Percentiles rank a stretch among this genome's conserved stretches.
Evolutionary conservation across 139 green algal genomes (phyloP).

Genomic region (Desmodesmus armatus): DNA sequence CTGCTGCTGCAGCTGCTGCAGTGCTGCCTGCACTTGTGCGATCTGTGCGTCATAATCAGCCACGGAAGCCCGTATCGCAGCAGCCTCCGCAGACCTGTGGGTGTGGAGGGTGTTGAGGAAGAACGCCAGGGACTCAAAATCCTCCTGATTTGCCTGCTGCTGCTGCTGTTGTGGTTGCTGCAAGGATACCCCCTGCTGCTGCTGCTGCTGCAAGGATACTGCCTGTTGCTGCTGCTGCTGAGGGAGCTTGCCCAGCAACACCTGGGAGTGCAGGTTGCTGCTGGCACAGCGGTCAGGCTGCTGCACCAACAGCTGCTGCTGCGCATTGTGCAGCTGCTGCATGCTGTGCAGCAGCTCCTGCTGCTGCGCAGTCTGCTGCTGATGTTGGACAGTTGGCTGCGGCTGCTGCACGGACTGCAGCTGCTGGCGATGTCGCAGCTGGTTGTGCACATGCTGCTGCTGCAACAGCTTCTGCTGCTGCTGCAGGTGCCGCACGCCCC

Average conservation of each 20-base stretch:
- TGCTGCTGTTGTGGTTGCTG: constrained; percentile 15
- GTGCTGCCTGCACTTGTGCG: constrained; percentile 16
- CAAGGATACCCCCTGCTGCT: constrained; percentile 59
- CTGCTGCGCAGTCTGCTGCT: background rate
- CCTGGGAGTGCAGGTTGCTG: background rate
- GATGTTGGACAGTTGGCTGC: too few species aligned
- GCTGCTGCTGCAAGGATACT: constrained; percentile 55
- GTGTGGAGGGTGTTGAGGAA: constrained; percentile 59
- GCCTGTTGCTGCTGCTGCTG: constrained; percentile 41
- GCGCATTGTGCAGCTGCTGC: constrained; percentile 28
- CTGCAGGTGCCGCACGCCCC: constrained; percentile 7
- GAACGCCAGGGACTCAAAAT: constrained; percentile 49
- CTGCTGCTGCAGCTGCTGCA: constrained; percentile 23
- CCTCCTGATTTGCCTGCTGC: constrained; percentile 7
- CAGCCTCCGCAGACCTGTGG: constrained; percentile 48
- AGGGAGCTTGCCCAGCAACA: constrained; percentile 13
- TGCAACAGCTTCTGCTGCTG: constrained; percentile 32
- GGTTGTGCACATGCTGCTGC: too few species aligned
- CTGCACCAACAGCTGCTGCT: constrained; percentile 37
- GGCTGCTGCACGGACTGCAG: constrained; percentile 36
- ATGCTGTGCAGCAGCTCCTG: background rate
- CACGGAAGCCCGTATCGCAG: constrained; percentile 37
- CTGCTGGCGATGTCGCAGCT: constrained; percentile 26
- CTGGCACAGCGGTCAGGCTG: constrained; percentile 9
- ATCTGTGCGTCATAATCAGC: constrained; percentile 47